A percentile compares a stretch with the other conserved stretches of the same genome.
phyloP scores from a whole-genome alignment of 768 basidiomycete genomes.

The Mycena rosella region DNA sequence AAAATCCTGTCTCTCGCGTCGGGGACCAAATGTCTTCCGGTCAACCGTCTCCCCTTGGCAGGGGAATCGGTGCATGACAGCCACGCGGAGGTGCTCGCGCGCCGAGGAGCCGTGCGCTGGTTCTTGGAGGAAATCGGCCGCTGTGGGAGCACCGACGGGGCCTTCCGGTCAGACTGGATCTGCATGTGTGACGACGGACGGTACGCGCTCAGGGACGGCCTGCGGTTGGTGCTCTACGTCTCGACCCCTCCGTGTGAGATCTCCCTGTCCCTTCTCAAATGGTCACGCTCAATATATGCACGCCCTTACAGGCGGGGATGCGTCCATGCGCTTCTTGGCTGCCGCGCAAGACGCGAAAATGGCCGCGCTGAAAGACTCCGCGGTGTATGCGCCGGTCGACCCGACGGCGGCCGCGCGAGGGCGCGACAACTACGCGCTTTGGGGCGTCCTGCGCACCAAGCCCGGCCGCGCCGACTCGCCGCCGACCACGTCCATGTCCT shows the following conservation, averaged over 20 bases:
- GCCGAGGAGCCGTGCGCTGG: slow-evolving; percentile 85
- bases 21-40: slow-evolving; percentile 90
- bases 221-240: slow-evolving; percentile 78
- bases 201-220: slow-evolving; percentile 61
- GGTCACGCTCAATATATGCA: slow-evolving; percentile 17
- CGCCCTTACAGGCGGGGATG: slow-evolving; percentile 79
- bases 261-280: slow-evolving; percentile 8
- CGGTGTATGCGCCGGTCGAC: slow-evolving; percentile 48
- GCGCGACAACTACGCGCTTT: slow-evolving; percentile 80
- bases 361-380: slow-evolving; percentile 74
- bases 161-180: slow-evolving; percentile 66
- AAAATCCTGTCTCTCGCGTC: slow-evolving; percentile 82
- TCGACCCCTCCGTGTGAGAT: slow-evolving; percentile 67
- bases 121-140: slow-evolving; percentile 77
- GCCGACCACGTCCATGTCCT: slow-evolving; percentile 88
- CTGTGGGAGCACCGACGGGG: slow-evolving; percentile 31
- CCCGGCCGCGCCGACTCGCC: slow-evolving; percentile 93
- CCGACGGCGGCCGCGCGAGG: slow-evolving; percentile 71
- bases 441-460: slow-evolving; percentile 90
- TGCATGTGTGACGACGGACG: slow-evolving; percentile 47
- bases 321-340: slow-evolving; percentile 87
- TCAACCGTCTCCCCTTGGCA: slow-evolving; percentile 64
- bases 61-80: slow-evolving; percentile 93
- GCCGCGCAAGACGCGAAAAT: slow-evolving; percentile 78
- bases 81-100: slow-evolving; percentile 94